A percentile compares a stretch with the other conserved stretches of the same genome.
These are phyloP conservation scores for Eucalyptus shirleyi DNA, from an alignment of 345 rosid species.

Conservation along the genomic window DNA sequence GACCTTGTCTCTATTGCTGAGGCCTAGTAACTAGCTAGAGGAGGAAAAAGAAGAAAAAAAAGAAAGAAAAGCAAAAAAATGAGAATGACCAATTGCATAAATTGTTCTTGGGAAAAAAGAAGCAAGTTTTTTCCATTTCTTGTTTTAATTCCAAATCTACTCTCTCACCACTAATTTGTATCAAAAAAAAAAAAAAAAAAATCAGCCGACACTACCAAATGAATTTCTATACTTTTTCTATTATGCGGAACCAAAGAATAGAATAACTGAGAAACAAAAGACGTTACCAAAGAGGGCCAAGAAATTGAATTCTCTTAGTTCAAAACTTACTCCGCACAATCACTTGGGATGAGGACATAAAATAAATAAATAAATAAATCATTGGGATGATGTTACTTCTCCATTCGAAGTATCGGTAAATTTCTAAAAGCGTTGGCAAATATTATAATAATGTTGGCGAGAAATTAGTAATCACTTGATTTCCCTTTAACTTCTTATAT, in stretches of 20 bases:
- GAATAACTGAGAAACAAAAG: too few species aligned
- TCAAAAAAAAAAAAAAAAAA: accelerated
- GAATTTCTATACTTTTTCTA: too few species aligned
- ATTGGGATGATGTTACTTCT: neutral
- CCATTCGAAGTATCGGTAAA: neutral
- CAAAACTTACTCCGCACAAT: neutral
- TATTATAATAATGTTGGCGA: neutral
- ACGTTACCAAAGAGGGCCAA: neutral
- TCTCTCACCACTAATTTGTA: too few species aligned
- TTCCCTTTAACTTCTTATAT: neutral
- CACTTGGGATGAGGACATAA: neutral
- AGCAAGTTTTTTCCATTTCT: too few species aligned
- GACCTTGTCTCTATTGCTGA: too few species aligned
- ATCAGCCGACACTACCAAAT: accelerated
- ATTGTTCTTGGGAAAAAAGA: too few species aligned
- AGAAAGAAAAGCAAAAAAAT: too few species aligned
- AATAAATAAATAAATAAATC: neutral
- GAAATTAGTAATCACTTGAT: neutral
- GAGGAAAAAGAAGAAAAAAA: too few species aligned
- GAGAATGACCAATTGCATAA: too few species aligned
- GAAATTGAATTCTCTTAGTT: neutral
- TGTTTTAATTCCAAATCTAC: too few species aligned
- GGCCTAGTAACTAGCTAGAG: too few species aligned
- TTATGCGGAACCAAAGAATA: accelerated
- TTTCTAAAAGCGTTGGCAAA: neutral